Evolutionary conservation across 2,329 filamentous ascomycete genomes (phyloP).

Genomic region (Metarhizium brunneum): DNA sequence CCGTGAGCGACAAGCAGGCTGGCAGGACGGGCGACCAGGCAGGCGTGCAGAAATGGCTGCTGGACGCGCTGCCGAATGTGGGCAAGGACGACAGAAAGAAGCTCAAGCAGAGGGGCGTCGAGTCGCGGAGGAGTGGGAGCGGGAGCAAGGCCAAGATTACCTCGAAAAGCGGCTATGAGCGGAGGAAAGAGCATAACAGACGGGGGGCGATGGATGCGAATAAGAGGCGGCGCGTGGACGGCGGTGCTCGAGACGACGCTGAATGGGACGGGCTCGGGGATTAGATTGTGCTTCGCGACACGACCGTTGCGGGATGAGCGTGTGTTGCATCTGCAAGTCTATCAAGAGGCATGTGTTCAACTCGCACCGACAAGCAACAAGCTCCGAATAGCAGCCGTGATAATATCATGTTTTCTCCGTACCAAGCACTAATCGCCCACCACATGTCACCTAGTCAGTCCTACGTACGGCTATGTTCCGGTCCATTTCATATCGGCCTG

Average conservation of each 20-base stretch:
- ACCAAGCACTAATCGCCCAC: too few species aligned
- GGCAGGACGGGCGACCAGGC: conserved; percentile 42
- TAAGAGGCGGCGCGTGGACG: conserved; percentile 40
- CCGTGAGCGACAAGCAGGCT: conserved; percentile 66
- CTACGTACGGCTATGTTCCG: too few species aligned
- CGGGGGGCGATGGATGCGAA: conserved; percentile 54
- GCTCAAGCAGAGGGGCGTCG: conserved; percentile 73
- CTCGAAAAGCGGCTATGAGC: conserved; percentile 69
- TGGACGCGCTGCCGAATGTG: conserved; percentile 77
- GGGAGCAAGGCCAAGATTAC: conserved; percentile 57
- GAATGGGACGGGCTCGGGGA: conserved; percentile 43
- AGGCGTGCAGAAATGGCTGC: conserved; percentile 72
- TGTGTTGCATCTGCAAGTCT: neutral
- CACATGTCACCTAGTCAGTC: too few species aligned
- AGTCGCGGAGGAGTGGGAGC: conserved; percentile 46
- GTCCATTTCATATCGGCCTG: too few species aligned
- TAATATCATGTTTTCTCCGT: too few species aligned
- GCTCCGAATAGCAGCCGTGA: too few species aligned
- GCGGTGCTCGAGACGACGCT: conserved; percentile 14
- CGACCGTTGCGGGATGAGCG: neutral
- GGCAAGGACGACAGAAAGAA: conserved; percentile 77
- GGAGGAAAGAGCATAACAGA: conserved; percentile 57
- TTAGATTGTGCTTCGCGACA: conserved; percentile 9
- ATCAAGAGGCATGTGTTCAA: too few species aligned
- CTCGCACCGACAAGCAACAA: too few species aligned